Percentiles rank a stretch among this genome's conserved stretches.
Conservation (phyloP, 139 green algal genomes). For the Chlorella sp. region DNA sequence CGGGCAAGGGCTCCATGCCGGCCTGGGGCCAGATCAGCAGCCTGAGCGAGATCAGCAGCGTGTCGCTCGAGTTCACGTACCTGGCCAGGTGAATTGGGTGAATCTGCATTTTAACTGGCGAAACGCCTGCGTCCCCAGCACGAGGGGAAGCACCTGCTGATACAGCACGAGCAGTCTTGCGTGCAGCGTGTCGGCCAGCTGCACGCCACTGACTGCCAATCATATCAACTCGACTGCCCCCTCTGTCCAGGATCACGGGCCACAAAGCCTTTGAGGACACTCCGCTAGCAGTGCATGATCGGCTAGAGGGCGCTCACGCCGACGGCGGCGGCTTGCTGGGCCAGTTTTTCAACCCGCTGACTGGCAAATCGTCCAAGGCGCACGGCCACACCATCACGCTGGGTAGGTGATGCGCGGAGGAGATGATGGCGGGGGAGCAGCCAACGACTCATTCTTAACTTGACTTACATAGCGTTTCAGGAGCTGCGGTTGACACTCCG, state of each 20-base stretch:
- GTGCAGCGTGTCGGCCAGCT: background rate
- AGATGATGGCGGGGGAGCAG: no score
- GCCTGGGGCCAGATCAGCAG: conserved; percentile 55
- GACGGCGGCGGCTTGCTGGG: conserved; percentile 28
- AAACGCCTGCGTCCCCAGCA: no score
- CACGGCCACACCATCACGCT: conserved; percentile 26
- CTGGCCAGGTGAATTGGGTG: conserved; percentile 34
- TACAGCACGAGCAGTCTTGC: no score
- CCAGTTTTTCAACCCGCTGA: conserved; percentile 37
- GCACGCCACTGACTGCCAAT: background rate
- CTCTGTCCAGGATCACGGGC: conserved; percentile 49
- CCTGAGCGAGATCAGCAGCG: conserved; percentile 75
- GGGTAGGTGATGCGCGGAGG: background rate
- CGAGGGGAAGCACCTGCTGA: no score
- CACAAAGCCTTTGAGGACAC: conserved; percentile 16
- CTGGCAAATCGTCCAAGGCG: background rate
- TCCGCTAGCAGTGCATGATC: conserved; percentile 30
- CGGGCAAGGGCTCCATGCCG: conserved; percentile 22
- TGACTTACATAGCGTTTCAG: no score
- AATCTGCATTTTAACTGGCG: background rate
- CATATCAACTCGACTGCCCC: no score
- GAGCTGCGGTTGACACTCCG: no score
- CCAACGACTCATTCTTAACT: no score
- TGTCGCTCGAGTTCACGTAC: conserved; percentile 83
- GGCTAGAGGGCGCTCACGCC: background rate